phyloP scores from a whole-genome alignment of 1,284 basidiomycete genomes.

The Tilletia caries region DNA sequence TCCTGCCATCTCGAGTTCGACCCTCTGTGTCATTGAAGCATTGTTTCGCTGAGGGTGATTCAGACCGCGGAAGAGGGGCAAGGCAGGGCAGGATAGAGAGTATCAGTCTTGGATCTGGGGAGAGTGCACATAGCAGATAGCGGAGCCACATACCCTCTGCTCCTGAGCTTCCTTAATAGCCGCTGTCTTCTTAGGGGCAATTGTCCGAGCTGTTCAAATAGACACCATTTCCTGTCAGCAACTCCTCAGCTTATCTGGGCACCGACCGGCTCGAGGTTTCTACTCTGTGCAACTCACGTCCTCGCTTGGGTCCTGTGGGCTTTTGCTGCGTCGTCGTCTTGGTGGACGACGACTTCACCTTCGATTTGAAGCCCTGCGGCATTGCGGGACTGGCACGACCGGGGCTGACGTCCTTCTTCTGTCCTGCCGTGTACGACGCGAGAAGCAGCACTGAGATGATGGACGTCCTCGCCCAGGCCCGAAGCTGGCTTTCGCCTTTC shows the following conservation, averaged over 20 bases:
- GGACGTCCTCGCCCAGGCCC: no score
- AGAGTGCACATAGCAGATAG: no score
- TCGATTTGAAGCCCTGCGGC: conserved; percentile 10
- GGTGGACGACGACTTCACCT: background rate
- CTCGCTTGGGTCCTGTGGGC: background rate
- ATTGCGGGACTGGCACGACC: background rate
- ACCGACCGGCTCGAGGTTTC: no score
- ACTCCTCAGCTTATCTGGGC: no score
- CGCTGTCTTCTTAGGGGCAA: conserved; percentile 10
- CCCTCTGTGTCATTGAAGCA: conserved; percentile 13
- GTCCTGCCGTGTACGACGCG: no score
- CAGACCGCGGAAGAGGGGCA: background rate
- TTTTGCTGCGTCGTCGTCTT: conserved; percentile 9
- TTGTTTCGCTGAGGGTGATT: conserved; percentile 15
- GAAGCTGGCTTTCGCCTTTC: no score
- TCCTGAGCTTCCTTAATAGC: conserved; percentile 13
- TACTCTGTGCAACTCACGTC: conserved; percentile 5
- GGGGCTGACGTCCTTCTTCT: no score
- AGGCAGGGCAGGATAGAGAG: no score
- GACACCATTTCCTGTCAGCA: no score
- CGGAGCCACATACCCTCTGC: conserved; percentile 6
- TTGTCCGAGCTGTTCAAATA: conserved; percentile 1
- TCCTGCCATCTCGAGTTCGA: conserved; percentile 18
- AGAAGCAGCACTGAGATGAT: no score
- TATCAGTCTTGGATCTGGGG: no score